Base-by-base conservation (phyloP, 352 stramenopile genomes). In the Pythium pyrilobum region DNA sequence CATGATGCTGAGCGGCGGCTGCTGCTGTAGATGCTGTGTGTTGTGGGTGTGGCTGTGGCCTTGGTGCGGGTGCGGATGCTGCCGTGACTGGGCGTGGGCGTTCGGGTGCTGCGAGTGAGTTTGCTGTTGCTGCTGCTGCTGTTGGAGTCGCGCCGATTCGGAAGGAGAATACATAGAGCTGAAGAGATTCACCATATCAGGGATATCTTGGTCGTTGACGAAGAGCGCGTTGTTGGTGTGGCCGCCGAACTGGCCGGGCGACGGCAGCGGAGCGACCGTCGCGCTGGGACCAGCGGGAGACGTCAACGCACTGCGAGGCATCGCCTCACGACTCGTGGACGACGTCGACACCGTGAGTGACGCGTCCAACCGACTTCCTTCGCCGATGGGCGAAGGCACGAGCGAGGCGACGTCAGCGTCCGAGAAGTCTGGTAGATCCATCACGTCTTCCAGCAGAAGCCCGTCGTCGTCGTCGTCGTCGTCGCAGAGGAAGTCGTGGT, bases 161-260 rank as follows among this genome's bases (percentile, higher is more conserved):
- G 56, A 59, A 12, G 72, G 70, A 9, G 72, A 79, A 56, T 88
- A 80, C 39, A 89, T 83, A 2, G 78, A 77, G 56, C 67, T 87
- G 37, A 87, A 87, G 45, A 92, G 51, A 42, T 71, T 77, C 16
- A 88, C 67, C 25, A 89, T 83, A 24, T 83, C 67, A 0, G 77
- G 72, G 20, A 85, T 76, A 18, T 81, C 74, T 9, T 78, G 68
- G 4, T 73, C 72, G 34, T 28, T 65, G 12, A 64, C 59, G 38
- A 64, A 49, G 4, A 55, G 29, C 6, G 48, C 31, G 23, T 36
- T 59, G 42, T 43, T 51, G 21, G 12, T 7, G n/a, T 53, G 34
- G n/a, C 36, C 37, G 6, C 23, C n/a, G 49, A 69, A 59, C 38
- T 28, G 33, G n/a, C 29, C 66, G 10, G 47, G 34, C 3, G n/a